Conservation (phyloP, 495 filamentous ascomycete genomes). For the Lentithecium fluviatile region DNA sequence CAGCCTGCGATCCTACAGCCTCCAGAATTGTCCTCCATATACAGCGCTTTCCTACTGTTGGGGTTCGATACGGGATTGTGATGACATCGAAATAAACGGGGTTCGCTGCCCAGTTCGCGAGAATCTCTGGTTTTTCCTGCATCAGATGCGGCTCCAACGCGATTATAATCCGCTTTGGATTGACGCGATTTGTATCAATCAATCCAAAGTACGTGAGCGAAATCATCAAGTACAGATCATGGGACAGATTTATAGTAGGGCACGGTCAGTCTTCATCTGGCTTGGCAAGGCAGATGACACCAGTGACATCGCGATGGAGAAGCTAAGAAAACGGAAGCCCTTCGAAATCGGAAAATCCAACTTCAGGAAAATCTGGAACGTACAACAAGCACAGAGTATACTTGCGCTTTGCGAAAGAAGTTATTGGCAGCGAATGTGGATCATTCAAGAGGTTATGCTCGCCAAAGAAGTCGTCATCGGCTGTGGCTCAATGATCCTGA, state of each 20-base stretch:
- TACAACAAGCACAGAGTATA: neutral
- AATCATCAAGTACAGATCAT: conserved; percentile 33
- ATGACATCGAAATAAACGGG: conserved; percentile 9
- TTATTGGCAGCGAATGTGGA: no score
- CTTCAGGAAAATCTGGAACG: neutral
- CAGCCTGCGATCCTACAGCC: no score
- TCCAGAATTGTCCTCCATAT: conserved; percentile 1
- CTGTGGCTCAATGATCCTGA: no score
- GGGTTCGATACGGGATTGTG: neutral
- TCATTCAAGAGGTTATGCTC: no score
- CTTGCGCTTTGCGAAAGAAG: no score
- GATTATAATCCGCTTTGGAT: conserved; percentile 25
- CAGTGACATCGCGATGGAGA: conserved; percentile 3
- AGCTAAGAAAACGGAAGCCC: neutral
- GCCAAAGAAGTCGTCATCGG: no score
- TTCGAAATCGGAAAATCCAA: neutral
- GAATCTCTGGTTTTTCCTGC: conserved; percentile 8
- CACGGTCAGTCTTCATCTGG: conserved; percentile 30
- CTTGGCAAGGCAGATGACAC: conserved; percentile 21
- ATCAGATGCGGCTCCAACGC: neutral
- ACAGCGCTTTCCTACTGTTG: conserved; percentile 9
- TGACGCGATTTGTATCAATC: conserved; percentile 38
- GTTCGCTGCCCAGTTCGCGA: neutral
- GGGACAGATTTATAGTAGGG: conserved; percentile 35
- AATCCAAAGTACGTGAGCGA: conserved; percentile 27